Evolutionary conservation across 148 eudicot genomes (phyloP).

Genomic region (Chenopodium formosanum): DNA sequence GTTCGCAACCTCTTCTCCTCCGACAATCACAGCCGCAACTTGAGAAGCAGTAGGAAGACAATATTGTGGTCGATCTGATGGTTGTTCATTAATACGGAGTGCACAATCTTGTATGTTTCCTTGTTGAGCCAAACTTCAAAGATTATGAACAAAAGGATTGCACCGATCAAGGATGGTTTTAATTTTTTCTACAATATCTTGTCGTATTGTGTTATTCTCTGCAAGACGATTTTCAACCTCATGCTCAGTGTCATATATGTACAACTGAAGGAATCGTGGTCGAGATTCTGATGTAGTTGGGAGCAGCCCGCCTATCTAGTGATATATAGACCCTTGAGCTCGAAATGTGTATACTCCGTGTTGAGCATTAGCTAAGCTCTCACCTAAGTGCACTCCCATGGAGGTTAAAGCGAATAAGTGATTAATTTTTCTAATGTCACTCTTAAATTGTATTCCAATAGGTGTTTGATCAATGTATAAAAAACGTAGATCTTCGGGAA

Average conservation of each 20-base stretch:
- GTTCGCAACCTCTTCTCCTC: conserved; percentile 12
- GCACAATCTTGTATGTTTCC: conserved; percentile 5
- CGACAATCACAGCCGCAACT: neutral
- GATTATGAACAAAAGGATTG: conserved; percentile 8
- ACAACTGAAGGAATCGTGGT: neutral
- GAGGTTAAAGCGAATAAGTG: neutral
- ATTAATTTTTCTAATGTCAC: conserved; percentile 4
- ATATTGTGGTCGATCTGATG: no score
- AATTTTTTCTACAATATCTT: neutral
- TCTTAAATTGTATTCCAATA: neutral
- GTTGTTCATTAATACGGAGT: no score
- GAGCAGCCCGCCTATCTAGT: no score
- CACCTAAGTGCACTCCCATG: neutral
- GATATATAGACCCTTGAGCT: no score
- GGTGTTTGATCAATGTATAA: conserved; percentile 1
- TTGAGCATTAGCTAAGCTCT: neutral
- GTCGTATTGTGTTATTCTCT: neutral
- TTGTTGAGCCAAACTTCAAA: neutral
- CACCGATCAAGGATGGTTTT: neutral
- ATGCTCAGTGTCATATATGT: conserved; percentile 11
- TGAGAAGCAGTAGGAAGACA: neutral
- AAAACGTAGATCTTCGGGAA: neutral
- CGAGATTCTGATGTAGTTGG: neutral
- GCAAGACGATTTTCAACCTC: neutral
- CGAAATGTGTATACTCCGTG: neutral